phyloP scores from a whole-genome alignment of 2,329 filamentous ascomycete species.

The Metarhizium guizhouense region DNA sequence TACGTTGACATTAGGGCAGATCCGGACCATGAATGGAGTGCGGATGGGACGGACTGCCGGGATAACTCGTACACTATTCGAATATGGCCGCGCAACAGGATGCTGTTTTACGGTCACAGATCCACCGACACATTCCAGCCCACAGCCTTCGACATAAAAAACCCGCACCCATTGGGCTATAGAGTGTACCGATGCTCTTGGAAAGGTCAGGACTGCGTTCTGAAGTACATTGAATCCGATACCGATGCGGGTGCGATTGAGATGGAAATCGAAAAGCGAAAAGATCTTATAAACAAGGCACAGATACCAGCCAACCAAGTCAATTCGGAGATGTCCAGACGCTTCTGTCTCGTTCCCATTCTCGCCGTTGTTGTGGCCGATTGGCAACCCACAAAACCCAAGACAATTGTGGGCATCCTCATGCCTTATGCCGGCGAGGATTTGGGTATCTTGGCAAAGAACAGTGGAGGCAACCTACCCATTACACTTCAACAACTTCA shows the following conservation, averaged over 20 bases:
- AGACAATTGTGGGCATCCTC: not conserved
- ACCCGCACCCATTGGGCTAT: not conserved
- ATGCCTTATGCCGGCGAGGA: not conserved
- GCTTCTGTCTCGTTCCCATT: no score
- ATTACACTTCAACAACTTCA: not conserved
- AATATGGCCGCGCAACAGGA: not conserved
- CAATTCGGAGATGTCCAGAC: no score
- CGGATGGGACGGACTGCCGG: not conserved
- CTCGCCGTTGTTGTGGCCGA: not conserved
- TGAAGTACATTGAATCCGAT: not conserved
- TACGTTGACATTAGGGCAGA: not conserved
- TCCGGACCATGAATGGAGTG: not conserved
- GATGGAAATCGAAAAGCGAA: not conserved
- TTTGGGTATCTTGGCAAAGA: not conserved
- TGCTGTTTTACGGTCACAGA: not conserved
- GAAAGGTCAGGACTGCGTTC: not conserved
- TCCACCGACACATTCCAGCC: not conserved
- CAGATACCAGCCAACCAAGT: not conserved
- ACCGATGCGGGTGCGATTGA: not conserved
- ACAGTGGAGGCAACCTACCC: not conserved
- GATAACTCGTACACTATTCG: not conserved
- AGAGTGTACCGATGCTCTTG: not conserved
- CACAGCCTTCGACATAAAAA: not conserved
- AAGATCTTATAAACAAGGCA: not conserved
- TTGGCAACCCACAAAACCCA: not conserved